phyloP scores from a whole-genome alignment of 2,329 filamentous ascomycete species.

The Chaetomiaceae sp. region DNA sequence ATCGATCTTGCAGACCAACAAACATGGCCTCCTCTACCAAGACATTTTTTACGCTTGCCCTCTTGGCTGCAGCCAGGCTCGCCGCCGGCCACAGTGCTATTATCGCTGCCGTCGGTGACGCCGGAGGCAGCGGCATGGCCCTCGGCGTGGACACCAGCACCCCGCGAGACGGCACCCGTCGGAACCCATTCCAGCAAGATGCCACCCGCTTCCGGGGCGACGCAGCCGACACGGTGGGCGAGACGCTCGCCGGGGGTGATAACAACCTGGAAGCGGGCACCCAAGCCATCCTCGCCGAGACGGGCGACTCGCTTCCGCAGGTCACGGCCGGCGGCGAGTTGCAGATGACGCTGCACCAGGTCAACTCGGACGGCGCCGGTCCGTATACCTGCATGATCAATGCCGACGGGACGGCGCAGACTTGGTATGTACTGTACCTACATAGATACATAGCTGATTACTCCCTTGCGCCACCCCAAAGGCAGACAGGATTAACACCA shows the following conservation, averaged over 20 bases:
- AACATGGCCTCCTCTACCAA: conserved; percentile 34
- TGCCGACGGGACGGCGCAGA: conserved; percentile 50
- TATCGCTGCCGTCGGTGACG: conserved; percentile 52
- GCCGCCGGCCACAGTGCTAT: conserved; percentile 60
- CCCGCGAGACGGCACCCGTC: conserved; percentile 57
- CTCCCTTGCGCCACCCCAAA: too few species aligned
- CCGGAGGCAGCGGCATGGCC: conserved; percentile 52
- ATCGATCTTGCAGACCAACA: too few species aligned
- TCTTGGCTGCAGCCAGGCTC: conserved; percentile 51
- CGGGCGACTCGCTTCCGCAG: conserved; percentile 55
- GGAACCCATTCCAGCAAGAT: conserved; percentile 61
- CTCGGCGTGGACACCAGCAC: conserved; percentile 50
- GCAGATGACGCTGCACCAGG: conserved; percentile 62
- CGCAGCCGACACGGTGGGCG: conserved; percentile 49
- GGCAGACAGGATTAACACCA: not conserved
- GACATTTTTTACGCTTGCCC: conserved; percentile 38
- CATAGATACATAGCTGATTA: not conserved
- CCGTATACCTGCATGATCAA: conserved; percentile 64
- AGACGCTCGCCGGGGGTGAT: conserved; percentile 53
- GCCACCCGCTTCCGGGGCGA: conserved; percentile 57
- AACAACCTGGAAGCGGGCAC: conserved; percentile 57
- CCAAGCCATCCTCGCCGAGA: conserved; percentile 52
- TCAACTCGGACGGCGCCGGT: conserved; percentile 63
- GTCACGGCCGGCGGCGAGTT: conserved; percentile 53
- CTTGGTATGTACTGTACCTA: conserved; percentile 34